Evolutionary conservation across 495 filamentous ascomycete species (phyloP).

Genomic region (Staphylotrichum longicolle): DNA sequence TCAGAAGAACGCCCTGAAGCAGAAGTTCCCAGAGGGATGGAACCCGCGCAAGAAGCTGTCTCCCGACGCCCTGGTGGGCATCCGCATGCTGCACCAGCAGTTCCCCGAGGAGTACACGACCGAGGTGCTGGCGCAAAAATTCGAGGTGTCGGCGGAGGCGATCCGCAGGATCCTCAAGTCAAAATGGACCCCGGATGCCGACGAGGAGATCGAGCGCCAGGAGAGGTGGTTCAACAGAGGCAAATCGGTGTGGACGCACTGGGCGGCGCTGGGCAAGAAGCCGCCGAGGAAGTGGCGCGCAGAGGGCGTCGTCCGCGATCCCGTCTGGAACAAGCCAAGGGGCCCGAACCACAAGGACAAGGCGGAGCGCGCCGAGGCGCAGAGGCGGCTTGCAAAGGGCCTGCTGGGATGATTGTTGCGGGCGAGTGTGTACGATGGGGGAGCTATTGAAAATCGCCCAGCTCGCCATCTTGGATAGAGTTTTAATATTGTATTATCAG

Average conservation of each 20-base stretch:
- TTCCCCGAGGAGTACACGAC: slow-evolving; percentile 76
- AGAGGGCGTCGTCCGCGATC: slow-evolving; percentile 59
- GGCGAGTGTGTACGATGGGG: too few relatives aligned
- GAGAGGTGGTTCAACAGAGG: slow-evolving; percentile 77
- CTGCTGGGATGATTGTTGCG: background rate
- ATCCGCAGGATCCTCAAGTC: slow-evolving; percentile 82
- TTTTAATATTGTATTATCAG: slow-evolving; percentile 4
- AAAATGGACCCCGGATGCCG: slow-evolving; percentile 71
- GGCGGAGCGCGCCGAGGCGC: slow-evolving; percentile 19
- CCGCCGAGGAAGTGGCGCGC: slow-evolving; percentile 65
- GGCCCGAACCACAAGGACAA: slow-evolving; percentile 21
- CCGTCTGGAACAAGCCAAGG: slow-evolving; percentile 35
- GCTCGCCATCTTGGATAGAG: background rate
- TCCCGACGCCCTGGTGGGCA: slow-evolving; percentile 84
- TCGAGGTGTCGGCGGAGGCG: slow-evolving; percentile 80
- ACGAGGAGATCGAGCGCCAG: slow-evolving; percentile 59
- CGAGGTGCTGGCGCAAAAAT: slow-evolving; percentile 68
- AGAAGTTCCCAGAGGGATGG: slow-evolving; percentile 75
- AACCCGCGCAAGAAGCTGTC: slow-evolving; percentile 80
- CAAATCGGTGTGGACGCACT: slow-evolving; percentile 68
- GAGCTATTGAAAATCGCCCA: background rate
- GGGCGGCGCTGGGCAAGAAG: slow-evolving; percentile 66
- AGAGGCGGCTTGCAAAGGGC: slow-evolving; percentile 22
- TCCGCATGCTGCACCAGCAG: slow-evolving; percentile 71
- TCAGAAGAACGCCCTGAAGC: slow-evolving; percentile 32